Percentiles rank a stretch among this genome's conserved stretches.
Evolutionary conservation across 305 asterid species (phyloP).

Genomic region (Fraxinus platypoda): DNA sequence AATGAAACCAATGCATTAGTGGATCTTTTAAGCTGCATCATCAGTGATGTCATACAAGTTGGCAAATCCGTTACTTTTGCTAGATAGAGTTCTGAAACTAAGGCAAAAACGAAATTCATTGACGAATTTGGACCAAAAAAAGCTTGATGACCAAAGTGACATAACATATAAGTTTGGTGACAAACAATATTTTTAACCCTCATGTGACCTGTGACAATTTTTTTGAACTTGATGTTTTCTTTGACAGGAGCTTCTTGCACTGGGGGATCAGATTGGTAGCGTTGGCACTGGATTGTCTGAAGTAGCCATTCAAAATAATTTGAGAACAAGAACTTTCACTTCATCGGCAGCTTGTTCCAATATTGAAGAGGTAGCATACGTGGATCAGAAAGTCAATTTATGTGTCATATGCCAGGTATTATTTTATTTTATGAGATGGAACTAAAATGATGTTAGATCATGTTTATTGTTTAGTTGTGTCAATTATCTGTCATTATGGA

Average conservation of each 20-base stretch:
- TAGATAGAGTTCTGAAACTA: not conserved
- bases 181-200: not conserved
- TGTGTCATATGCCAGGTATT: conserved; percentile 53
- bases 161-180: not conserved
- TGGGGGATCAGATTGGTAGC: conserved; percentile 55
- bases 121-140: not conserved
- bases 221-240: not conserved
- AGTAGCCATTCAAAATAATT: conserved; percentile 28
- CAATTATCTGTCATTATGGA: not conserved
- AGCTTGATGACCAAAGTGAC: not conserved
- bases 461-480: not conserved
- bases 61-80: not conserved
- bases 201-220: not conserved
- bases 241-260: conserved; percentile 49
- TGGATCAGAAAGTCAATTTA: conserved; percentile 33
- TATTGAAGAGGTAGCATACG: conserved; percentile 19
- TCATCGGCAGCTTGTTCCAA: conserved; percentile 19
- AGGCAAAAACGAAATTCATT: not conserved
- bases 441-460: not conserved
- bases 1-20: not conserved
- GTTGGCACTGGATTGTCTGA: conserved; percentile 49
- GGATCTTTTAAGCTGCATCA: not conserved
- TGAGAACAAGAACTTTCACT: conserved; percentile 37
- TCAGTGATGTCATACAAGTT: not conserved
- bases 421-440: not conserved